A percentile compares a stretch with the other conserved stretches of the same genome.
Conservation (phyloP, 2,329 filamentous ascomycete genomes). For the Diaporthe sp. region DNA sequence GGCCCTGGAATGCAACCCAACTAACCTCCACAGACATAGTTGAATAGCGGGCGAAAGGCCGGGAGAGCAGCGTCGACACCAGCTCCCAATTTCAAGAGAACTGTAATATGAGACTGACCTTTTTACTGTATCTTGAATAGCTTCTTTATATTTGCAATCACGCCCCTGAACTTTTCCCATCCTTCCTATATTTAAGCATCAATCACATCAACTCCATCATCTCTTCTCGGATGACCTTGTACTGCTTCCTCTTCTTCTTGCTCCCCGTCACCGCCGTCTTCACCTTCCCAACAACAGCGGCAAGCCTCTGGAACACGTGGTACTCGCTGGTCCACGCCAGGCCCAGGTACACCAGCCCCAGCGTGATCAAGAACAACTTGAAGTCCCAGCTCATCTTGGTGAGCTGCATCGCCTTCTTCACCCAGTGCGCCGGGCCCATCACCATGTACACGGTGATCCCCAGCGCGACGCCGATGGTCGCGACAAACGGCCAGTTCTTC, state of each 20-base stretch:
- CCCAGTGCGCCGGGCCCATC: conserved; percentile 77
- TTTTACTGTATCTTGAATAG: background rate
- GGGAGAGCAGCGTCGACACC: background rate
- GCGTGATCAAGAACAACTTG: conserved; percentile 76
- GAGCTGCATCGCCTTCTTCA: conserved; percentile 85
- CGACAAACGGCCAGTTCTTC: conserved; percentile 88
- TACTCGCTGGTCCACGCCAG: conserved; percentile 81
- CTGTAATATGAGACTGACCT: background rate
- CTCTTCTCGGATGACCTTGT: conserved; percentile 84
- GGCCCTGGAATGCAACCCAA: conserved; percentile 28
- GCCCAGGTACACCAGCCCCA: conserved; percentile 79
- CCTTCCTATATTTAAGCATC: background rate
- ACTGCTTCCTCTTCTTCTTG: conserved; percentile 86
- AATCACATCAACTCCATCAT: conserved; percentile 61
- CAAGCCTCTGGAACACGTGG: conserved; percentile 77
- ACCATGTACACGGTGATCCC: conserved; percentile 84
- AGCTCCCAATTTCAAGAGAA: background rate
- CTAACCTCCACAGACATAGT: background rate
- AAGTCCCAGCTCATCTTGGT: conserved; percentile 82
- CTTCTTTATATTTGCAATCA: background rate
- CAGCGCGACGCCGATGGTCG: conserved; percentile 79
- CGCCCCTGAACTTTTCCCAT: background rate
- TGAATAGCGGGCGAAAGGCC: background rate
- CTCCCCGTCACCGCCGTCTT: conserved; percentile 71
- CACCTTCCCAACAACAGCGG: conserved; percentile 74